Percentiles rank a stretch among this genome's conserved stretches.
These are phyloP conservation scores for Diaporthe nobilis DNA, from an alignment of 2,329 filamentous ascomycete genomes.

Conservation along the genomic window DNA sequence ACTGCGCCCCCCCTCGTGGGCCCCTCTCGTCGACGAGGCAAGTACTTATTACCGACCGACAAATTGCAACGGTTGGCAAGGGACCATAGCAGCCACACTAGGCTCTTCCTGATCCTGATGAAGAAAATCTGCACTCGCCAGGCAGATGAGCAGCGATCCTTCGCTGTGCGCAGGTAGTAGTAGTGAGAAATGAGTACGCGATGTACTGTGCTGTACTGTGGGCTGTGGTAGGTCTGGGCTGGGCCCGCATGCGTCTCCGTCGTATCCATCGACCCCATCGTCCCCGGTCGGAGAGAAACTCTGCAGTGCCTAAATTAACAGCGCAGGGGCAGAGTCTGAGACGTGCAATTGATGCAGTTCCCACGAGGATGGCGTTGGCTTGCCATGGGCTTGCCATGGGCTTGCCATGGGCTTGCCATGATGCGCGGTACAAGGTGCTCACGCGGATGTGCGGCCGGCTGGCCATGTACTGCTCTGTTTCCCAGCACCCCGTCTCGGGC, in stretches of 20 bases:
- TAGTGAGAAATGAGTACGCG: conserved; percentile 10
- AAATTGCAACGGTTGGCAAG: conserved; percentile 32
- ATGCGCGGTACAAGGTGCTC: conserved; percentile 8
- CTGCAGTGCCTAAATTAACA: conserved; percentile 33
- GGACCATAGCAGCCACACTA: conserved; percentile 34
- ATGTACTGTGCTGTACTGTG: conserved; percentile 29
- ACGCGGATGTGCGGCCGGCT: conserved; percentile 18
- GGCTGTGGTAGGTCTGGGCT: conserved; percentile 22
- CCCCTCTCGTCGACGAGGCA: conserved; percentile 2
- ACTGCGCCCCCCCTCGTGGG: not conserved
- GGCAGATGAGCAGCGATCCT: conserved; percentile 35
- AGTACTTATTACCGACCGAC: conserved; percentile 21
- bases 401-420: not conserved
- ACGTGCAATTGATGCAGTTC: conserved; percentile 30
- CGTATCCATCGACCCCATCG: conserved; percentile 29
- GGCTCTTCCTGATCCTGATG: conserved; percentile 20
- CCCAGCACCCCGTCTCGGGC: conserved; percentile 5
- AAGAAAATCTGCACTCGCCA: conserved; percentile 30
- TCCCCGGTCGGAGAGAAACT: conserved; percentile 34
- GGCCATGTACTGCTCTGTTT: conserved; percentile 10
- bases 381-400: not conserved
- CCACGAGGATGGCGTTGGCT: conserved; percentile 20
- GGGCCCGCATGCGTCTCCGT: conserved; percentile 30
- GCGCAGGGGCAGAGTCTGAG: conserved; percentile 33
- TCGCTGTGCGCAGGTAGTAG: conserved; percentile 8